Percentiles rank a stretch among this genome's conserved stretches.
Conservation (phyloP, 345 rosid species). For the Balakata baccata region DNA sequence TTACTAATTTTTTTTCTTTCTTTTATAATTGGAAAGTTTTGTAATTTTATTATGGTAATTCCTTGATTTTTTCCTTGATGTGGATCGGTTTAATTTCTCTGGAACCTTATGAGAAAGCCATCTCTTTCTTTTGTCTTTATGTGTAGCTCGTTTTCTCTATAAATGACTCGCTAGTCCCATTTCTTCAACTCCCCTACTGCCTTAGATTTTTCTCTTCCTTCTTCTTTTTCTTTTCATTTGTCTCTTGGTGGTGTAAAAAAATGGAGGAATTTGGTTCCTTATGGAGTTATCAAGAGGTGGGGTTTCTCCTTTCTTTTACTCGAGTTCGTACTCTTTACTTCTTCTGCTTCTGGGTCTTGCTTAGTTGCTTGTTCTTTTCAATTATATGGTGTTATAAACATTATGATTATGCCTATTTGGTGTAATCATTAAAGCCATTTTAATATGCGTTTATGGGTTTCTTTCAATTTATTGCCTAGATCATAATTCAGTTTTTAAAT, state of each 20-base stretch:
- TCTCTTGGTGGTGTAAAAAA: not conserved
- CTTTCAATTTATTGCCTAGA: no score
- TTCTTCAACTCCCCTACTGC: slow-evolving; percentile 16
- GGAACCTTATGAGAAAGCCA: slow-evolving; percentile 19
- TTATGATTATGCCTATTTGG: no score
- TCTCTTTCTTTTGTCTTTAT: slow-evolving; percentile 19
- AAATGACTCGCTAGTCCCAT: slow-evolving; percentile 25
- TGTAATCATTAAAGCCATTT: no score
- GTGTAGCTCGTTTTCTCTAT: slow-evolving; percentile 32
- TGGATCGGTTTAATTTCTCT: slow-evolving; percentile 30
- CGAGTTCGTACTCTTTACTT: not conserved
- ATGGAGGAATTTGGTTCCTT: slow-evolving; percentile 76
- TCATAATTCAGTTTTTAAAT: no score
- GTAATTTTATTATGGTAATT: not conserved
- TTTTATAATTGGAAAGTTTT: slow-evolving; percentile 16
- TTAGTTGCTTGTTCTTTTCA: not conserved
- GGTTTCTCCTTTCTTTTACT: not conserved
- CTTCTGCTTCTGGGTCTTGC: slow-evolving; percentile 11
- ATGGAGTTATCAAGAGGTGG: slow-evolving; percentile 76
- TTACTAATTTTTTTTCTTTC: not conserved
- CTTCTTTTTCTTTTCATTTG: not conserved
- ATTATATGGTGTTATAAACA: slow-evolving; percentile 3
- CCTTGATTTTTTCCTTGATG: slow-evolving; percentile 25
- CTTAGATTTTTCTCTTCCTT: not conserved
- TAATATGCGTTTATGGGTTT: no score